Percentiles rank a stretch among this genome's conserved stretches.
phyloP scores from a whole-genome alignment of 2,329 filamentous ascomycete genomes.

The Erysiphe pulchra region DNA sequence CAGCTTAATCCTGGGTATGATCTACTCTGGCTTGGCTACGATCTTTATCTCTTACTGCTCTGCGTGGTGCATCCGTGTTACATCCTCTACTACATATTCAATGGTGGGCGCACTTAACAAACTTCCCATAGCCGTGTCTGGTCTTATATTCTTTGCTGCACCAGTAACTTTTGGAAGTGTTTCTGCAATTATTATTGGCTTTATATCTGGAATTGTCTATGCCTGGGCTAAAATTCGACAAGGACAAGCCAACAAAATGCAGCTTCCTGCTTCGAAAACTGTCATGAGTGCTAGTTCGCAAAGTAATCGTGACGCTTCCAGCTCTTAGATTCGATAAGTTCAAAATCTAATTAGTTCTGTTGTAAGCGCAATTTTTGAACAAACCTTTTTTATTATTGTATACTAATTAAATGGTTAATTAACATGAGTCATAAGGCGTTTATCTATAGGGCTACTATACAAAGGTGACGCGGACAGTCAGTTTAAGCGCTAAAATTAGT shows the following conservation, averaged over 20 bases:
- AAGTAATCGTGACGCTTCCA: conserved; percentile 68
- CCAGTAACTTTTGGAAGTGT: conserved; percentile 82
- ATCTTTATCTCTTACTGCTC: conserved; percentile 99
- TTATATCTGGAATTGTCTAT: conserved; percentile 80
- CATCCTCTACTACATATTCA: conserved; percentile 90
- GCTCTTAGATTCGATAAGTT: conserved; percentile 1
- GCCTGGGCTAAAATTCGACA: conserved; percentile 68
- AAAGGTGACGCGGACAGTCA: too few relatives aligned
- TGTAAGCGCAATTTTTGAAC: too few relatives aligned
- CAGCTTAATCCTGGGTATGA: conserved; percentile 61
- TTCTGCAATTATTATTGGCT: conserved; percentile 73
- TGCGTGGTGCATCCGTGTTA: conserved; percentile 94
- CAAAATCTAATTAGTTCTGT: too few relatives aligned
- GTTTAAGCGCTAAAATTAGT: too few relatives aligned
- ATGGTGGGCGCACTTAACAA: conserved; percentile 99
- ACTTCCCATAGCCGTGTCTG: conserved; percentile 78
- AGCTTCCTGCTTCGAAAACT: conserved; percentile 38
- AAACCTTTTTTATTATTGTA: too few relatives aligned
- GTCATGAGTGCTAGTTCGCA: conserved; percentile 74
- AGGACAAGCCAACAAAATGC: conserved; percentile 36
- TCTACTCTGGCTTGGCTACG: conserved; percentile 76
- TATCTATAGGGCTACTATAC: too few relatives aligned
- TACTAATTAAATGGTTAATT: too few relatives aligned
- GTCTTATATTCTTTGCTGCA: conserved; percentile 83
- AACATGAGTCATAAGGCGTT: too few relatives aligned